Percentiles rank a stretch among this genome's conserved stretches.
These are phyloP conservation scores for Rauvolfia tetraphylla DNA, from an alignment of 257 asterid species.

Conservation along the genomic window DNA sequence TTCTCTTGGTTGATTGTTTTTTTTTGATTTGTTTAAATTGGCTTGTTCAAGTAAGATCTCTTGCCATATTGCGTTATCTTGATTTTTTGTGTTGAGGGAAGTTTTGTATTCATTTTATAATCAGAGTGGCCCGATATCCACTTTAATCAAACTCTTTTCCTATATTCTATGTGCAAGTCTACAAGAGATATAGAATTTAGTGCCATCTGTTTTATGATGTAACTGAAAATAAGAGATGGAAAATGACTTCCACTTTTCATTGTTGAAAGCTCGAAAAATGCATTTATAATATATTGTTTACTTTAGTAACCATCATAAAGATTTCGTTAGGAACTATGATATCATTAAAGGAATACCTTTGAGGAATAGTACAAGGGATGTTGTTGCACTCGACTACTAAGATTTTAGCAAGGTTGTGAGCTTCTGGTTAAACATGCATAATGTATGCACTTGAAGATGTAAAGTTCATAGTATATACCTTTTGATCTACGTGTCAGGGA, in stretches of 20 bases:
- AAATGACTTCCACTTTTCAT: neutral
- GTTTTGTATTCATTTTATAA: neutral
- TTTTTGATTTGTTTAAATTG: neutral
- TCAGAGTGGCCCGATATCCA: neutral
- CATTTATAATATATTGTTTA: neutral
- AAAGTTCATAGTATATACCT: neutral
- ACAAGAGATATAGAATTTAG: neutral
- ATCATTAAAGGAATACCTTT: neutral
- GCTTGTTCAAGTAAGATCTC: neutral
- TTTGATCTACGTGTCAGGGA: neutral
- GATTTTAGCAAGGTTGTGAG: neutral
- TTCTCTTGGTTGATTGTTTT: neutral
- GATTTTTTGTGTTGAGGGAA: neutral
- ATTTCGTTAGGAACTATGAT: neutral
- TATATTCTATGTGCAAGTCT: neutral
- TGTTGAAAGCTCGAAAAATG: neutral
- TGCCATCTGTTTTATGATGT: neutral
- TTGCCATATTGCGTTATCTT: neutral
- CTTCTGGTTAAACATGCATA: conserved; percentile 1
- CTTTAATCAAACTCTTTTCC: neutral
- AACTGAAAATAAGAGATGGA: neutral
- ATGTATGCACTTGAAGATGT: neutral
- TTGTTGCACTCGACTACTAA: neutral
- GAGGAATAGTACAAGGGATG: neutral
- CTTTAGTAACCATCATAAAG: neutral